Evolutionary conservation across 371 early-diverging fungal genomes (phyloP).

Genomic region (Haplosporangium sp.): DNA sequence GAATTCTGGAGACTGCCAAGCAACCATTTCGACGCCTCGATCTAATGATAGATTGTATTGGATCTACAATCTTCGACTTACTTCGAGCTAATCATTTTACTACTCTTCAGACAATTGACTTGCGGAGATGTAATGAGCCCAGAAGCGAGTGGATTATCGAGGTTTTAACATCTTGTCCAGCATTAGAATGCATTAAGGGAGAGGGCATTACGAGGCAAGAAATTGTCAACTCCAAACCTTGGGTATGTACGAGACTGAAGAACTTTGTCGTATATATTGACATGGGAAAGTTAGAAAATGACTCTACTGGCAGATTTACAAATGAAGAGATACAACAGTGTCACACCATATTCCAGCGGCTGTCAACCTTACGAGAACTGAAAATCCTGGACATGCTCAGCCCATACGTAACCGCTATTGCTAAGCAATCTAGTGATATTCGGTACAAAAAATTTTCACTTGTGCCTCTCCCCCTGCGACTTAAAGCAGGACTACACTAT

Average conservation of each 20-base stretch:
- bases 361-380: not conserved
- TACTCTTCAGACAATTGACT: conserved; percentile 11
- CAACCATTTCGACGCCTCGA: not conserved
- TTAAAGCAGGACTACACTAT: not conserved
- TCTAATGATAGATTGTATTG: not conserved
- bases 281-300: conserved; percentile 13
- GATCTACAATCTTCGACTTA: not conserved
- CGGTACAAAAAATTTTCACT: not conserved
- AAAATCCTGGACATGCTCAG: not conserved
- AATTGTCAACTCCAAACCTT: conserved; percentile 4
- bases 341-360: not conserved
- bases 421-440: not conserved
- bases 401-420: not conserved
- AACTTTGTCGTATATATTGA: conserved; percentile 9
- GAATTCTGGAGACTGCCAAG: conserved; percentile 2
- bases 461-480: not conserved
- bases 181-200: conserved; percentile 1
- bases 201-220: conserved; percentile 4
- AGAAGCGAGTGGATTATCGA: conserved; percentile 7
- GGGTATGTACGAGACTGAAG: conserved; percentile 14
- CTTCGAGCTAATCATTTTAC: conserved; percentile 9
- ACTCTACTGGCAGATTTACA: not conserved
- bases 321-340: conserved; percentile 4
- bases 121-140: not conserved
- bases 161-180: conserved; percentile 13